Evolutionary conservation across 2,329 filamentous ascomycete genomes (phyloP), one percentile per base, ranked within the genome.

Genomic region (Beauveria pseudobassiana): DNA sequence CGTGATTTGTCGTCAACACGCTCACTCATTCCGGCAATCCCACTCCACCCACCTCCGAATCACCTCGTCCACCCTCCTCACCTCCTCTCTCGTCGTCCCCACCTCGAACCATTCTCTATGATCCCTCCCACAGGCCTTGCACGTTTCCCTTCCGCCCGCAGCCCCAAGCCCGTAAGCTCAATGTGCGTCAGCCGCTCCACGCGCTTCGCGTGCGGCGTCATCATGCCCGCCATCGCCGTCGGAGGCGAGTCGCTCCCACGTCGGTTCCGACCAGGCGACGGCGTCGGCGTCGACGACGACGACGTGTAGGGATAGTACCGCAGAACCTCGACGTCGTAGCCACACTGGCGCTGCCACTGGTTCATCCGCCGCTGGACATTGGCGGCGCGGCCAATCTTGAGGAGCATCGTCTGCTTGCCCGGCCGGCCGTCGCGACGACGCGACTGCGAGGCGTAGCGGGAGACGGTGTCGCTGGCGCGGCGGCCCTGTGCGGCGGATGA

Each of bases 71-170:
- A 85, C 78, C 77, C 83, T 80, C 63, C 81, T 84, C 3, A 98
- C 81, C 0, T 87, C 90, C 30, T 87, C 81, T 65, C 87, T 83
- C 24, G 79, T 87, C 0, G 90, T 90, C 64, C 90, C 86, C 1
- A 97, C 87, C 75, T 96, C 90, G 72, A 99, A 99, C 93, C 93
- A 99, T 76, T 99, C 95, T 58, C 88, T 80, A 74, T 99, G 95
- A 68, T 91, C 87, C 69, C 87, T 87, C 2, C 92, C 92, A 71
- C 95, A 99, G 1, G 86, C 82, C 5, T 80, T 79, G 69, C 95
- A 99, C 58, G 83, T 83, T 20, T 75, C 77, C 52, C 76, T 74
- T 86, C 75, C 61, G 76, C 74, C 63, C 84, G 76, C 64, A 86
- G 65, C 1, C 83, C 77, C 80, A 86, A 63, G 76, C 86, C 74